These are phyloP conservation scores for Boletus insuetus DNA, from an alignment of 768 basidiomycete species.

Conservation along the genomic window DNA sequence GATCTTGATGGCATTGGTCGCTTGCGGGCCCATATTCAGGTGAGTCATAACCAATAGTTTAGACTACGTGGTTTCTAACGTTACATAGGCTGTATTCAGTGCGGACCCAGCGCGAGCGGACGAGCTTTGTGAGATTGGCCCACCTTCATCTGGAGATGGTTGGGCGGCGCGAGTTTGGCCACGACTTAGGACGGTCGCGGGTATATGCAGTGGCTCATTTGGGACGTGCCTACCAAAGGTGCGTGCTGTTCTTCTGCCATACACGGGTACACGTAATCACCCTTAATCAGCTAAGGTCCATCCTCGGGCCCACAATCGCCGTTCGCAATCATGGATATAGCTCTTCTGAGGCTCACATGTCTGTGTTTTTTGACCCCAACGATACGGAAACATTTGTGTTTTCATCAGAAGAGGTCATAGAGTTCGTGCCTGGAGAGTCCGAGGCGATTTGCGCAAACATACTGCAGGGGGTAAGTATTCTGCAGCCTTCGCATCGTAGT, in stretches of 20 bases:
- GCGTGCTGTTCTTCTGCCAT: neutral
- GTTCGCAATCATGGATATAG: slow-evolving; percentile 11
- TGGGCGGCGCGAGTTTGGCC: slow-evolving; percentile 18
- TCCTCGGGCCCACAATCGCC: slow-evolving; percentile 10
- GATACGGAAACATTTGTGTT: slow-evolving; percentile 10
- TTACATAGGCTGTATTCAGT: slow-evolving; percentile 1
- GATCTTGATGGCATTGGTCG: slow-evolving; percentile 11
- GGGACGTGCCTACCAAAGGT: slow-evolving; percentile 9
- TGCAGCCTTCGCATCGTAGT: neutral
- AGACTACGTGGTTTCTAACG: neutral
- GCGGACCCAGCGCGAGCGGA: slow-evolving; percentile 8
- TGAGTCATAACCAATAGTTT: neutral
- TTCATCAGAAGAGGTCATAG: slow-evolving; percentile 4
- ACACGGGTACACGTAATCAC: neutral
- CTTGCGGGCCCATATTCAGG: slow-evolving; percentile 10
- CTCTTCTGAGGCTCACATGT: slow-evolving; percentile 7
- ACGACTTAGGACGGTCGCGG: neutral
- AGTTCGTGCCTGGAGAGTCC: slow-evolving; percentile 1
- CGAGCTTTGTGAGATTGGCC: slow-evolving; percentile 14
- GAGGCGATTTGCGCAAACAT: neutral
- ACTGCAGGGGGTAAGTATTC: slow-evolving; percentile 3
- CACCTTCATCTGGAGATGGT: slow-evolving; percentile 8
- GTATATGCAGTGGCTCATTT: slow-evolving; percentile 15
- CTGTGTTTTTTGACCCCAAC: neutral
- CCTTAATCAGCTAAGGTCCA: neutral